A percentile compares a stretch with the other conserved stretches of the same genome.
Conservation (phyloP, 139 green algal species). For the Tetradesmus lagerheimii region DNA sequence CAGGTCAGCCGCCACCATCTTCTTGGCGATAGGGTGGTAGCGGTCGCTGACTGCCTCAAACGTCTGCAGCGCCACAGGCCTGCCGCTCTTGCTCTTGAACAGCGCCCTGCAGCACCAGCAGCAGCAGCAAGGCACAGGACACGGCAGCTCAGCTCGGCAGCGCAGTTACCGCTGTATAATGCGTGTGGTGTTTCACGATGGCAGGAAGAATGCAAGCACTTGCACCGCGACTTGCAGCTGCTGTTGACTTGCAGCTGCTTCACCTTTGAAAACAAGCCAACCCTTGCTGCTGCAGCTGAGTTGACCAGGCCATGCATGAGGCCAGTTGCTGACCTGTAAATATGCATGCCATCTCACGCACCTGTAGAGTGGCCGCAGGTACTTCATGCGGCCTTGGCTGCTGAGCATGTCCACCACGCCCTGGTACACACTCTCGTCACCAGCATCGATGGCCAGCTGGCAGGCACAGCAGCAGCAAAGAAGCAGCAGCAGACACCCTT, state of each 20-base stretch:
- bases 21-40: conserved; percentile 93
- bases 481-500: not conserved
- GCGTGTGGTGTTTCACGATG: too few relatives aligned
- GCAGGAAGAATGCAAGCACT: not conserved
- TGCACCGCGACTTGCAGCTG: not conserved
- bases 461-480: too few relatives aligned
- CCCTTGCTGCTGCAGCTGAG: too few relatives aligned
- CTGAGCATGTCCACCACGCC: conserved; percentile 66
- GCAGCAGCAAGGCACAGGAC: conserved; percentile 48
- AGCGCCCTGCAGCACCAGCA: conserved; percentile 84
- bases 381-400: conserved; percentile 70
- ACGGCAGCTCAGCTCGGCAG: not conserved
- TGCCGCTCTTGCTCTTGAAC: conserved; percentile 56
- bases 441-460: conserved; percentile 75
- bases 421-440: conserved; percentile 67
- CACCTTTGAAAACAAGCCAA: too few relatives aligned
- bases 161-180: too few relatives aligned
- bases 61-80: conserved; percentile 67
- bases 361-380: conserved; percentile 41
- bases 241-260: too few relatives aligned
- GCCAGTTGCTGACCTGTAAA: too few relatives aligned
- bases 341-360: not conserved
- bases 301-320: too few relatives aligned
- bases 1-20: conserved; percentile 87
- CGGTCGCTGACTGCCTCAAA: conserved; percentile 61